Evolutionary conservation across 1,139 yeast species (phyloP).

Genomic region (Casaregolazyma suthepensis): DNA sequence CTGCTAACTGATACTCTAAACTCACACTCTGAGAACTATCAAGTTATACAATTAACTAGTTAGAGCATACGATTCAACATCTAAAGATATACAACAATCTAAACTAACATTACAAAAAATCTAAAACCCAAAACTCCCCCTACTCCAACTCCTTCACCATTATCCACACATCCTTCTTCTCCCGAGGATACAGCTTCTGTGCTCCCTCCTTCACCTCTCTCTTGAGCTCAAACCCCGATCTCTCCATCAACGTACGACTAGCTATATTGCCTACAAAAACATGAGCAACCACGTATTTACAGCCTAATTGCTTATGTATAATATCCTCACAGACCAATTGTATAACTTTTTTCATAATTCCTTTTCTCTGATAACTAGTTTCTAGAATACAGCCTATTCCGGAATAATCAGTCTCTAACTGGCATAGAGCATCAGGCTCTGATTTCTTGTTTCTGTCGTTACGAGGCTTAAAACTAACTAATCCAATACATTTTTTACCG

Average conservation of each 20-base stretch:
- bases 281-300: slow-evolving; percentile 16
- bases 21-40: no score
- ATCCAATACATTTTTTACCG: slow-evolving; percentile 13
- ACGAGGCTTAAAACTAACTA: slow-evolving; percentile 13
- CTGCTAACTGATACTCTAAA: no score
- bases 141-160: neutral
- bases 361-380: slow-evolving; percentile 17
- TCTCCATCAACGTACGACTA: slow-evolving; percentile 18
- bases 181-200: slow-evolving; percentile 4
- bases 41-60: no score
- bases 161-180: slow-evolving; percentile 2
- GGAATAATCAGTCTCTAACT: slow-evolving; percentile 9
- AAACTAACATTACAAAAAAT: no score
- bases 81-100: no score
- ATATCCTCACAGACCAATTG: slow-evolving; percentile 13
- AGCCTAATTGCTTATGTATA: slow-evolving; percentile 14
- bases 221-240: slow-evolving; percentile 15
- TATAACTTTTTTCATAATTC: slow-evolving; percentile 18
- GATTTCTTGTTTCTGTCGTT: slow-evolving; percentile 11
- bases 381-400: slow-evolving; percentile 20
- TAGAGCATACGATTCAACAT: no score
- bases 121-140: neutral
- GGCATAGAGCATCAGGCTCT: neutral
- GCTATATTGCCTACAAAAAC: slow-evolving; percentile 18
- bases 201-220: slow-evolving; percentile 12